These are phyloP conservation scores for Nemania sp. DNA, from an alignment of 2,329 filamentous ascomycete genomes.

Conservation along the genomic window DNA sequence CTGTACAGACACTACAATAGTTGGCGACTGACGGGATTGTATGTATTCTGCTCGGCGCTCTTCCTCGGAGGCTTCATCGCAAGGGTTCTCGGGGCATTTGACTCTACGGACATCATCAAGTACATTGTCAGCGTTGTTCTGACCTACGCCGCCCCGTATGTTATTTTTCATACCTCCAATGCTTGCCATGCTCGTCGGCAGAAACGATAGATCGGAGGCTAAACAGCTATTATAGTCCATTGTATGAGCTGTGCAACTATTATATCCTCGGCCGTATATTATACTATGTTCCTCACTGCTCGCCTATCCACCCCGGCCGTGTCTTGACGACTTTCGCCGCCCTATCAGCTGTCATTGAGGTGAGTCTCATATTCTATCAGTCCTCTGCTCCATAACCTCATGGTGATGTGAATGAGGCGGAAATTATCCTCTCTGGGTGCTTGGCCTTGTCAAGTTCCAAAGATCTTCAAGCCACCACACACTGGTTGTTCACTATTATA, in stretches of 20 bases:
- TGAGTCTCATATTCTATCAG: background rate
- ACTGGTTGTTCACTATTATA: background rate
- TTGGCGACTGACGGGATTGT: slow-evolving; percentile 59
- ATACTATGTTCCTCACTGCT: slow-evolving; percentile 61
- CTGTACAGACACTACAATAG: slow-evolving; percentile 56
- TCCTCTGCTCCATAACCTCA: too few relatives aligned
- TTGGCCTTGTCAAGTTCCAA: background rate
- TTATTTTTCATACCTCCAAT: background rate
- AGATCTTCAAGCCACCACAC: background rate
- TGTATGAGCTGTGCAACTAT: slow-evolving; percentile 62
- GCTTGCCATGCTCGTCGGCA: background rate
- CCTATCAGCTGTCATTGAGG: slow-evolving; percentile 53
- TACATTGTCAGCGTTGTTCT: slow-evolving; percentile 50
- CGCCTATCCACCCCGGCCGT: slow-evolving; percentile 51
- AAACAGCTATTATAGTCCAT: slow-evolving; percentile 45
- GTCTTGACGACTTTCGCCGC: slow-evolving; percentile 49
- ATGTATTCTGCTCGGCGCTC: slow-evolving; percentile 57
- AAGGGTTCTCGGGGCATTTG: slow-evolving; percentile 51
- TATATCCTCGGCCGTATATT: slow-evolving; percentile 60
- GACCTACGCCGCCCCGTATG: slow-evolving; percentile 44
- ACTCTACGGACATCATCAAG: slow-evolving; percentile 48
- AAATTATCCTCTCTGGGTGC: too few relatives aligned
- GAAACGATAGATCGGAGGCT: background rate
- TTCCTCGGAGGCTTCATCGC: slow-evolving; percentile 61
- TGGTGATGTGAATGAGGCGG: background rate